Conservation (phyloP, 495 filamentous ascomycete genomes). For the Penicillium waksmanii region DNA sequence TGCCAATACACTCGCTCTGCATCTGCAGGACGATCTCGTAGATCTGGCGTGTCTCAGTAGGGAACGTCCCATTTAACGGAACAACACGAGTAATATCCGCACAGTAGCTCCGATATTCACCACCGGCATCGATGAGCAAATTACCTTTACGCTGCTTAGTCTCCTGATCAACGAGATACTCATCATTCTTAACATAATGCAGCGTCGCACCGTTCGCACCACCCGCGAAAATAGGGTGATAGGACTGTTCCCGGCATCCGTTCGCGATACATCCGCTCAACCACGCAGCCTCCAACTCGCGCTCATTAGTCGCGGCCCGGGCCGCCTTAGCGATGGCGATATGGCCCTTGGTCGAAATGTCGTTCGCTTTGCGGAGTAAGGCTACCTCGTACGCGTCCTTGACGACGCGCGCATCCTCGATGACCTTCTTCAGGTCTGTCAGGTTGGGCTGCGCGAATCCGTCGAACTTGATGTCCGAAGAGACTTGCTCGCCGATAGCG, state of each 20-base stretch:
- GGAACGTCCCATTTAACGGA: conserved; percentile 78
- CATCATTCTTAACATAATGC: conserved; percentile 83
- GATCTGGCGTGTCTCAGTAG: conserved; percentile 69
- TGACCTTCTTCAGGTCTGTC: conserved; percentile 69
- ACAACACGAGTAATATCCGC: conserved; percentile 91
- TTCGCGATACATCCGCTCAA: conserved; percentile 72
- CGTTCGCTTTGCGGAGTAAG: conserved; percentile 80
- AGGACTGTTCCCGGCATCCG: conserved; percentile 77
- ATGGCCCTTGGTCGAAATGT: conserved; percentile 77
- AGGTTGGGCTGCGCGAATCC: conserved; percentile 64
- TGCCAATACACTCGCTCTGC: conserved; percentile 75
- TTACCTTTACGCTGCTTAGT: conserved; percentile 64
- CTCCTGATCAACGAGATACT: conserved; percentile 49
- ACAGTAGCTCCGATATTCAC: conserved; percentile 79
- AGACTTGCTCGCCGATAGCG: conserved; percentile 72
- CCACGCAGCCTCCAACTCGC: conserved; percentile 80
- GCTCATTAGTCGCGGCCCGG: conserved; percentile 71
- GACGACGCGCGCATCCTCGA: conserved; percentile 75
- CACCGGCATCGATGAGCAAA: conserved; percentile 82
- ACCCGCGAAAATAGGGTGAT: conserved; percentile 80
- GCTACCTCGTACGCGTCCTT: conserved; percentile 88
- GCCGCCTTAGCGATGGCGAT: conserved; percentile 68
- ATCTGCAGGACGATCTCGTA: conserved; percentile 88
- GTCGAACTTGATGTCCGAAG: conserved; percentile 64
- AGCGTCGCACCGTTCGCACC: conserved; percentile 81